These are phyloP conservation scores for Colletotrichum gigasporum DNA, from an alignment of 2,329 filamentous ascomycete species.

Conservation along the genomic window DNA sequence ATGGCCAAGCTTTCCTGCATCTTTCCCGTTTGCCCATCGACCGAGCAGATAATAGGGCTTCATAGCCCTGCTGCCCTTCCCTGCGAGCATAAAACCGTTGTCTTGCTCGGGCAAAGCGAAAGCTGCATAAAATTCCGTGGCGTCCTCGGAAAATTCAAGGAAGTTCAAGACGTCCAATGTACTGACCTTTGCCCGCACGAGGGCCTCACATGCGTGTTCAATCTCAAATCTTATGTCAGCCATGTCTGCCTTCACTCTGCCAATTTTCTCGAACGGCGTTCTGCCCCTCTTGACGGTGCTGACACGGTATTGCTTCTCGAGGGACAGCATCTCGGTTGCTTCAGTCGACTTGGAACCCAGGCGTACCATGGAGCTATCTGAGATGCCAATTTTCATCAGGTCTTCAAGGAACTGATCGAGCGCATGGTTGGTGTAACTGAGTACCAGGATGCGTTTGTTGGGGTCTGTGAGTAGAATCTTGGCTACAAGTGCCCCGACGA, in stretches of 20 bases:
- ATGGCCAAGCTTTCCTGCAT: constrained; percentile 53
- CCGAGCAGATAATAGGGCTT: constrained; percentile 58
- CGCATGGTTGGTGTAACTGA: constrained; percentile 76
- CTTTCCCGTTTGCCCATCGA: constrained; percentile 59
- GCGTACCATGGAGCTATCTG: constrained; percentile 60
- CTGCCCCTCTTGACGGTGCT: constrained; percentile 42
- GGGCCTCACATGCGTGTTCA: constrained; percentile 29
- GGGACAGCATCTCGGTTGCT: constrained; percentile 56
- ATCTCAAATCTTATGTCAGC: constrained; percentile 41
- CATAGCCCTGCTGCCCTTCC: constrained; percentile 54
- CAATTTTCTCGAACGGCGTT: constrained; percentile 51
- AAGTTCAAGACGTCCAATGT: constrained; percentile 47
- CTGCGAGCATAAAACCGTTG: constrained; percentile 58
- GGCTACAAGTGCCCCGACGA: constrained; percentile 72
- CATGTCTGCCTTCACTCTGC: constrained; percentile 48
- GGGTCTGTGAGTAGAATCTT: constrained; percentile 63
- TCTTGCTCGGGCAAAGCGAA: constrained; percentile 58
- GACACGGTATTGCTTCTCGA: constrained; percentile 50
- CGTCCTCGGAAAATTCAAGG: constrained; percentile 62
- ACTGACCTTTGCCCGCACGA: constrained; percentile 15
- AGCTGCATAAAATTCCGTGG: constrained; percentile 63
- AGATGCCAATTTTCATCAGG: constrained; percentile 65
- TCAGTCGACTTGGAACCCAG: constrained; percentile 68
- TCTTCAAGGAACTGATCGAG: constrained; percentile 74
- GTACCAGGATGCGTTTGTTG: constrained; percentile 64